Percentiles rank a stretch among this genome's conserved stretches.
Conservation (phyloP, 129 eudicot species). For the Chrysanthemum makinoi region DNA sequence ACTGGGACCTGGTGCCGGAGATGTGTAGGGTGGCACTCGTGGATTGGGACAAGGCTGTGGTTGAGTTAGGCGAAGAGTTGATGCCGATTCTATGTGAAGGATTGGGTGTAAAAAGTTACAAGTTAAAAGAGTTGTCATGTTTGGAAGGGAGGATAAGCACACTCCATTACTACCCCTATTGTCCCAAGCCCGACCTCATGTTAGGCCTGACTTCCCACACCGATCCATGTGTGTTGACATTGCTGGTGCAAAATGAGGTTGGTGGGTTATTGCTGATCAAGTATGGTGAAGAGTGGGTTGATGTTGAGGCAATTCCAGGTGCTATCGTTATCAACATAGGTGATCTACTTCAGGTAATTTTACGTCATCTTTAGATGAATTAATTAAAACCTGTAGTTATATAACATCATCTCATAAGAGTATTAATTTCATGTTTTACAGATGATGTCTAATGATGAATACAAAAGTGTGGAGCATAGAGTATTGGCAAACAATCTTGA, state of each 20-base stretch:
- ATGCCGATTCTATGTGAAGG: conserved; percentile 15
- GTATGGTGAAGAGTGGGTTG: conserved; percentile 49
- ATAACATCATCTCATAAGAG: too few relatives aligned
- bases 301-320: conserved; percentile 52
- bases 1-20: conserved; percentile 33
- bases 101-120: too few relatives aligned
- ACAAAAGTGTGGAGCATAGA: too few relatives aligned
- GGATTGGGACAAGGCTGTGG: conserved; percentile 44
- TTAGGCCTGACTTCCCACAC: conserved; percentile 47
- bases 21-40: conserved; percentile 21
- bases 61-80: conserved; percentile 34
- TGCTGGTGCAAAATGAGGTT: conserved; percentile 50
- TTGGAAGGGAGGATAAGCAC: conserved; percentile 11
- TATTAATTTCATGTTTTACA: too few relatives aligned
- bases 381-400: too few relatives aligned
- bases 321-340: conserved; percentile 28
- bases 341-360: too few relatives aligned
- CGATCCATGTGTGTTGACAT: conserved; percentile 49
- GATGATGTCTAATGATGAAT: too few relatives aligned
- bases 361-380: too few relatives aligned
- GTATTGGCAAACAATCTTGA: background rate
- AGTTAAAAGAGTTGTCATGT: too few relatives aligned
- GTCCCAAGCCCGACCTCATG: conserved; percentile 60
- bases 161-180: conserved; percentile 51
- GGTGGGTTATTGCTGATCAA: background rate